These are phyloP conservation scores for Colletotrichum zoysiae DNA, from an alignment of 2,329 filamentous ascomycete species.

Conservation along the genomic window DNA sequence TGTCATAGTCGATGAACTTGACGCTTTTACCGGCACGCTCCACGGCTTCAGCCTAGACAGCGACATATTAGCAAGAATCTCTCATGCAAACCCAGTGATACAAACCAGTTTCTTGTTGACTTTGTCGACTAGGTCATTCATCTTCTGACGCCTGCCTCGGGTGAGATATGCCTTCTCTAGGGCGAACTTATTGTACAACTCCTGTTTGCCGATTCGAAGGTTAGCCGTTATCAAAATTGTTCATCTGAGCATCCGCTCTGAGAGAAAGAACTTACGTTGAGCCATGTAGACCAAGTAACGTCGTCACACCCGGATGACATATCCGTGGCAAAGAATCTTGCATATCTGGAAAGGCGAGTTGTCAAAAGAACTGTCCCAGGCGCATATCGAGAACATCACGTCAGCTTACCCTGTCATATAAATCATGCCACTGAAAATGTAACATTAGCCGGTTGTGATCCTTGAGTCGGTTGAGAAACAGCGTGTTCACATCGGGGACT, in stretches of 20 bases:
- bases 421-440: not conserved
- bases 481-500: not conserved
- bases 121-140: not conserved
- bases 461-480: not conserved
- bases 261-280: not conserved
- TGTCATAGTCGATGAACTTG: not conserved
- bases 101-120: not conserved
- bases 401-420: not conserved
- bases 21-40: not conserved
- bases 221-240: not conserved
- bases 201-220: not conserved
- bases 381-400: not conserved
- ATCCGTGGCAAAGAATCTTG: not conserved
- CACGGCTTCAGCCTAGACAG: not conserved
- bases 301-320: not conserved
- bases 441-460: not conserved
- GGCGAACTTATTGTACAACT: not conserved
- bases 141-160: not conserved
- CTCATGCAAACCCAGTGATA: not conserved
- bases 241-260: not conserved
- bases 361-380: not conserved
- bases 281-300: not conserved
- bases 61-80: not conserved
- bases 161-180: not conserved
- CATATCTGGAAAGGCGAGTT: not conserved